Conservation (phyloP, 495 filamentous ascomycete species). For the Aspergillus carlsbadensis region DNA sequence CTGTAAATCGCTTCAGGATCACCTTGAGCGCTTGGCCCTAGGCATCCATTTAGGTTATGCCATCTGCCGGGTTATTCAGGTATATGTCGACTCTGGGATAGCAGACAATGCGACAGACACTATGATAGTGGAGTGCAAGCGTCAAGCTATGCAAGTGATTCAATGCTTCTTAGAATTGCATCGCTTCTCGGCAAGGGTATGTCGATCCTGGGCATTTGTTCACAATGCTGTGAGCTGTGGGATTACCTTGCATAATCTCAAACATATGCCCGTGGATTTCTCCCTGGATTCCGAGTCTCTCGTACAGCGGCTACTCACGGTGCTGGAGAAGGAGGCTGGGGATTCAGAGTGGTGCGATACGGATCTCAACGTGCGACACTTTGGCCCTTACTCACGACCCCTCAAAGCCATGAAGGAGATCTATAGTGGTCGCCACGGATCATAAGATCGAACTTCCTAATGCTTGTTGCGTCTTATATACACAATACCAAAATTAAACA, state of each 20-base stretch:
- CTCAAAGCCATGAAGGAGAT: slow-evolving; percentile 22
- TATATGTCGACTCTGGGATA: slow-evolving; percentile 5
- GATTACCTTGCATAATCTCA: slow-evolving; percentile 17
- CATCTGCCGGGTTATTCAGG: slow-evolving; percentile 18
- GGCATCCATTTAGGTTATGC: slow-evolving; percentile 21
- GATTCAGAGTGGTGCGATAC: slow-evolving; percentile 24
- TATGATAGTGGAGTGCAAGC: not conserved
- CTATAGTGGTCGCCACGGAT: not conserved
- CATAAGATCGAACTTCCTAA: not conserved
- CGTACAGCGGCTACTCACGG: slow-evolving; percentile 12
- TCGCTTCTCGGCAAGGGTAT: slow-evolving; percentile 17
- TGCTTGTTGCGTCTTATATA: not conserved
- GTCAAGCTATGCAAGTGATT: slow-evolving; percentile 12
- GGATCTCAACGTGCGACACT: slow-evolving; percentile 26
- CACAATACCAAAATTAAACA: slow-evolving; percentile 7
- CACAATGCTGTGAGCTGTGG: slow-evolving; percentile 27
- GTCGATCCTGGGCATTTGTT: slow-evolving; percentile 25
- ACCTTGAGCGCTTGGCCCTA: slow-evolving; percentile 48
- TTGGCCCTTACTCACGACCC: slow-evolving; percentile 25
- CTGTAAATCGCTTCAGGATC: slow-evolving; percentile 42
- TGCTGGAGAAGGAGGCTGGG: slow-evolving; percentile 20
- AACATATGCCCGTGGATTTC: not conserved
- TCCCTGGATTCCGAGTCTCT: not conserved
- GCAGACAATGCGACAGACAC: not conserved
- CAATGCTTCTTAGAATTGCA: slow-evolving; percentile 24